Conservation (phyloP, 192 early-diverging fungal genomes). For the Podila clonocystis region DNA sequence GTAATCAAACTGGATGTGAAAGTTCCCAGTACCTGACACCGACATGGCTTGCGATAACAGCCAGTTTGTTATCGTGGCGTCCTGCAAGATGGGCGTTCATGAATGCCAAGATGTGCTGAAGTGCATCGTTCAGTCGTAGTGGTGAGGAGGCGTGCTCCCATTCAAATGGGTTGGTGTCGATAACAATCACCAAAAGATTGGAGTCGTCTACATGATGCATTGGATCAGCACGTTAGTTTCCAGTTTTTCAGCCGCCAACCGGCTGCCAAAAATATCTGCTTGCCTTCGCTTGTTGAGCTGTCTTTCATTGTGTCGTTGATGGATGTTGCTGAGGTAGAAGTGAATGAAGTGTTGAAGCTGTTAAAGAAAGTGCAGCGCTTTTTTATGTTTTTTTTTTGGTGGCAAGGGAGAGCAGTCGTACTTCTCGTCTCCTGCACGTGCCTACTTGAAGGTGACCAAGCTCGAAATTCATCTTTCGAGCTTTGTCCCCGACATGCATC, state of each 20-base stretch:
- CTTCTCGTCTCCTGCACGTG: no score
- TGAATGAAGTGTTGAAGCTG: no score
- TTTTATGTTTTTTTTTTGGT: no score
- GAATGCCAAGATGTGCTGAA: slow-evolving; percentile 86
- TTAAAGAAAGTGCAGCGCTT: no score
- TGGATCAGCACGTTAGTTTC: no score
- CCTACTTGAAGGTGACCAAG: no score
- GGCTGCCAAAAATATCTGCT: not conserved
- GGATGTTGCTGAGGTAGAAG: no score
- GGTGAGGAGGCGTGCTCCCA: slow-evolving; percentile 67
- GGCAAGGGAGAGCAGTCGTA: no score
- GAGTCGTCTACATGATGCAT: slow-evolving; percentile 64
- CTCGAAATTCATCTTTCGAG: no score
- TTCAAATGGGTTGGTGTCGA: slow-evolving; percentile 84
- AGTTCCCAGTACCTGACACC: slow-evolving; percentile 56
- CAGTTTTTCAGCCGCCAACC: no score
- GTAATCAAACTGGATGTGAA: not conserved
- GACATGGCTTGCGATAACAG: slow-evolving; percentile 80
- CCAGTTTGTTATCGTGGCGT: slow-evolving; percentile 88
- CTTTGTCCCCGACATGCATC: no score
- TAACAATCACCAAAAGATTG: slow-evolving; percentile 81
- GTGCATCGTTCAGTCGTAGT: slow-evolving; percentile 70
- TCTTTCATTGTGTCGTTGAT: slow-evolving; percentile 26
- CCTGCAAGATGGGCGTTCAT: slow-evolving; percentile 94
- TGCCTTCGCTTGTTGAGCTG: slow-evolving; percentile 42